These are phyloP conservation scores for Powellomyces hirtus DNA, from an alignment of 192 early-diverging fungal genomes.

Conservation along the genomic window DNA sequence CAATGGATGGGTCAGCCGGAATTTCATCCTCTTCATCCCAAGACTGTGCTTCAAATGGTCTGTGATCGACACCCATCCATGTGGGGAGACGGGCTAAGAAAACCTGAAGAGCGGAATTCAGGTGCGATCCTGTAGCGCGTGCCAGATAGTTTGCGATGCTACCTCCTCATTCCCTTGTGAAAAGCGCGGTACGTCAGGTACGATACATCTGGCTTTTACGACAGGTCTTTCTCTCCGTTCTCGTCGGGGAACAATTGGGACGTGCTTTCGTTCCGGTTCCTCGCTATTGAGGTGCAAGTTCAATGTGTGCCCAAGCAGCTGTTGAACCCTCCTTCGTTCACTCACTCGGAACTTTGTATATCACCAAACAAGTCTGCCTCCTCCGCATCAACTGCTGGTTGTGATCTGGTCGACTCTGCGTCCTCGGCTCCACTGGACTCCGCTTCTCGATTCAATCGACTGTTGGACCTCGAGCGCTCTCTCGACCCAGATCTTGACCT, in stretches of 20 bases:
- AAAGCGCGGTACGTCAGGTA: conserved; percentile 14
- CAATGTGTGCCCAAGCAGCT: background rate
- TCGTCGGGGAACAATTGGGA: background rate
- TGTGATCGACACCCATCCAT: conserved; percentile 64
- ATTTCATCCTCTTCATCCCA: conserved; percentile 39
- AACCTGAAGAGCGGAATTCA: conserved; percentile 11
- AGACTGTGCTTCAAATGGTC: conserved; percentile 59
- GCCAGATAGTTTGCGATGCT: background rate
- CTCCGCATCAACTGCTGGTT: background rate
- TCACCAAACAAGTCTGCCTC: conserved; percentile 38
- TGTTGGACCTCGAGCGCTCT: background rate
- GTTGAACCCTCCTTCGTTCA: background rate
- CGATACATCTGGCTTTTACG: background rate
- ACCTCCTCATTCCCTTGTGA: conserved; percentile 9
- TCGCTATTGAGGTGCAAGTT: background rate
- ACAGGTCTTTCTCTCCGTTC: conserved; percentile 6
- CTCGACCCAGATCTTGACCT: conserved; percentile 16
- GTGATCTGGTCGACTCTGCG: background rate
- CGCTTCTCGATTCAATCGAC: background rate
- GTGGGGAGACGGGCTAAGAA: conserved; percentile 56
- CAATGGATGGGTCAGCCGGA: conserved; percentile 41
- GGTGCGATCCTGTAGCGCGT: background rate
- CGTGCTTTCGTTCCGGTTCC: background rate
- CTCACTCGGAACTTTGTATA: conserved; percentile 22
- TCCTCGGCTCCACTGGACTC: background rate